A percentile compares a stretch with the other conserved stretches of the same genome.
phyloP scores from a whole-genome alignment of 257 asterid genomes.

The Jasminum sambac region DNA sequence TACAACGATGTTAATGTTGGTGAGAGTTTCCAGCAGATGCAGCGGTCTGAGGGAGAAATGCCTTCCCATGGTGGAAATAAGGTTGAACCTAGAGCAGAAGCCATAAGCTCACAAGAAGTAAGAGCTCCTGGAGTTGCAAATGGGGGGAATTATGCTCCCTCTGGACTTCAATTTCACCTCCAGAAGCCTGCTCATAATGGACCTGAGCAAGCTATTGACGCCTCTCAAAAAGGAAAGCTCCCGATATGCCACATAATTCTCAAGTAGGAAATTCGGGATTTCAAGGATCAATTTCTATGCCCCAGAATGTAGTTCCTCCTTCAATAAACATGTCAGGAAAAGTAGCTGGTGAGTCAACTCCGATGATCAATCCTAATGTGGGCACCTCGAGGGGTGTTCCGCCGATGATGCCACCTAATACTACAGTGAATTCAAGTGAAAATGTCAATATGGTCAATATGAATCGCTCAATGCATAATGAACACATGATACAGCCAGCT shows the following conservation, averaged over 20 bases:
- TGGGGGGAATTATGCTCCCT: conserved; percentile 39
- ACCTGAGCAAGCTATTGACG: conserved; percentile 36
- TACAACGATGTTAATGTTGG: conserved; percentile 62
- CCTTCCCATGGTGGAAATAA: conserved; percentile 46
- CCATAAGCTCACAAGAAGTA: conserved; percentile 37
- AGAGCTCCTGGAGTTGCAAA: conserved; percentile 43
- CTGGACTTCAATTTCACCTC: conserved; percentile 44
- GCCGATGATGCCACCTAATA: conserved; percentile 41
- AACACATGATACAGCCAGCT: conserved; percentile 48
- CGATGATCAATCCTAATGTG: conserved; percentile 41
- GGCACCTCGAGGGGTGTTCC: conserved; percentile 50
- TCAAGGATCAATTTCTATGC: conserved; percentile 44
- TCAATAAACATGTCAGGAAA: conserved; percentile 40
- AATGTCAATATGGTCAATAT: conserved; percentile 37
- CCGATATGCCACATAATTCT: conserved; percentile 44
- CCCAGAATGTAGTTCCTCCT: conserved; percentile 43
- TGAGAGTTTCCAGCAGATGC: conserved; percentile 47
- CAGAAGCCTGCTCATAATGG: conserved; percentile 45
- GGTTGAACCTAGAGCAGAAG: conserved; percentile 45
- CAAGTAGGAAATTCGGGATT: conserved; percentile 53
- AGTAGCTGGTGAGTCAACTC: conserved; percentile 41
- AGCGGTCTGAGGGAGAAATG: conserved; percentile 43
- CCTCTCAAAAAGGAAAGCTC: conserved; percentile 43
- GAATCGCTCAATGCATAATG: conserved; percentile 48
- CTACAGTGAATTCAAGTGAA: conserved; percentile 38